Evolutionary conservation across 139 green algal genomes (phyloP), one percentile per base, ranked within the genome.

Genomic region (Micromonas commoda): DNA sequence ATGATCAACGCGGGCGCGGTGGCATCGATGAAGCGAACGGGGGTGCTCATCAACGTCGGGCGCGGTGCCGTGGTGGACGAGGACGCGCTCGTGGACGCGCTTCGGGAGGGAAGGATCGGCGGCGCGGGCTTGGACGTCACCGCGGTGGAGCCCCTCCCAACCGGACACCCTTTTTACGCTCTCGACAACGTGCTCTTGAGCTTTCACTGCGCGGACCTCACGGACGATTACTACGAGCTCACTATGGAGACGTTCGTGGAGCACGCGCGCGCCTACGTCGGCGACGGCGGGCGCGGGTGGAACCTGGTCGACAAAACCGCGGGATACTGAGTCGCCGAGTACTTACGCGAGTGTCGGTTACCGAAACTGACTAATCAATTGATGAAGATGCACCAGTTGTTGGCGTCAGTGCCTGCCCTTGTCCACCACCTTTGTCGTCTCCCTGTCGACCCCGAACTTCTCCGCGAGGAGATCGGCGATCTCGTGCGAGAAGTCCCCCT

Each of bases 121-220:
- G 91, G 90, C 2, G 91, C 91, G 2, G 90, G 77, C 0, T 82
- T 96, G 39, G 91, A 96, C 64, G 91, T 96, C 32, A 92, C 90
- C 77, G 83, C 77, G 1, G 82, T 68, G 34, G 91, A 94, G 85
- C 91, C 91, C 19, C 85, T 96, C 63, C 79, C 79, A 29, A 37
- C 16, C 53, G 33, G 24, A 28, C 64, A 57, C 33, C 21, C 57
- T 29, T 84, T 96, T 57, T 96, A 87, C 82, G 77, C 74, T 6
- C 82, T 94, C 77, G 81, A 89, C 54, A 94, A 94, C 71, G 85
- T 92, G 32, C 52, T 96, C 19, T 83, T 96, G 77, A 88, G 83
- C 0, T 87, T 89, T 16, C 90, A 96, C 88, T 87, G 79, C 54
- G 90, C 88, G 0, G 88, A 91, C 60, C 73, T 83, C 0, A 91